A percentile compares a stretch with the other conserved stretches of the same genome.
phyloP scores from a whole-genome alignment of 1,284 basidiomycete genomes.

The Trametes pubescens region DNA sequence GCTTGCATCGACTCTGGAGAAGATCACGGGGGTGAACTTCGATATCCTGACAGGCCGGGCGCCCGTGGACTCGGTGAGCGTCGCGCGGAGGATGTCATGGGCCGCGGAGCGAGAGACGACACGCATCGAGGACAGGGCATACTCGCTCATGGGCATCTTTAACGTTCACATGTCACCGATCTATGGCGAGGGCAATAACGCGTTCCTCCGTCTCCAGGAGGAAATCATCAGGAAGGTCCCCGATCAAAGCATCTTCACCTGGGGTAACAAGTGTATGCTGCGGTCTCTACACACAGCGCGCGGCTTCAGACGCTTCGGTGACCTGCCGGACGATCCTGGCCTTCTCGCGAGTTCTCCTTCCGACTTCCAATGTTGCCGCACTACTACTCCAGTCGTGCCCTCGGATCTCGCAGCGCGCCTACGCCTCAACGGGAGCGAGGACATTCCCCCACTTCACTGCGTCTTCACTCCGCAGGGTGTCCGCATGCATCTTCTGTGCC shows the following conservation, averaged over 20 bases:
- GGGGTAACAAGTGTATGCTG: neutral
- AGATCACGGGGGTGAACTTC: constrained; percentile 1
- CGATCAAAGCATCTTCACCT: constrained; percentile 9
- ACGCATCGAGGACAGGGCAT: constrained; percentile 19
- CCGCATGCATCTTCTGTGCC: neutral
- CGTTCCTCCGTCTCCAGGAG: constrained; percentile 11
- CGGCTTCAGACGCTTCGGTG: no score
- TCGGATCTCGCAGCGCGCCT: neutral
- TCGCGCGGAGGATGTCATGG: constrained; percentile 21
- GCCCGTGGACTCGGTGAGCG: neutral
- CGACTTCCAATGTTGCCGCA: neutral
- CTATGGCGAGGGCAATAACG: constrained; percentile 15
- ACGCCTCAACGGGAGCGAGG: neutral
- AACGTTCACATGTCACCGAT: constrained; percentile 10
- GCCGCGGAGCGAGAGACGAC: constrained; percentile 9
- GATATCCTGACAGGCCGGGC: constrained; percentile 3
- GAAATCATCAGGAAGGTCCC: constrained; percentile 2
- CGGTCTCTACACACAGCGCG: neutral
- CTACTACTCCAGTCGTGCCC: neutral
- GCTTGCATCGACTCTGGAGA: constrained; percentile 1
- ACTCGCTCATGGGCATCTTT: constrained; percentile 17
- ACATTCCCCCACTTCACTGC: neutral
- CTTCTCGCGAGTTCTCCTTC: neutral
- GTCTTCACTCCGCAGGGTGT: neutral
- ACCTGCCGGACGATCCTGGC: neutral